Conservation (phyloP, 306 rosid genomes). For the Leucaena leucocephala region DNA sequence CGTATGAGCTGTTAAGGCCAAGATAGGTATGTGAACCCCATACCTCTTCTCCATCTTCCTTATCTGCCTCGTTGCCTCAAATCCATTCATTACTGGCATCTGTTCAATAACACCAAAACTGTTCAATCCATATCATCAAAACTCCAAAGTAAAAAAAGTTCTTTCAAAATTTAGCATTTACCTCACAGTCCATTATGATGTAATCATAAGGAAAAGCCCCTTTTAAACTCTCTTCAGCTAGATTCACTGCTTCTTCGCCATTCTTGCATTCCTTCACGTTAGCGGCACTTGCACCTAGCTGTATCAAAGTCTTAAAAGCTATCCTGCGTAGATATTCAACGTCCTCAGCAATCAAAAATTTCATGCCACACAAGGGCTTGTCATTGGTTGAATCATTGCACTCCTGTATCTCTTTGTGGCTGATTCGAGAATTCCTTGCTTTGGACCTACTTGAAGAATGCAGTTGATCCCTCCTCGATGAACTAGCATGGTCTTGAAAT, state of each 20-base stretch:
- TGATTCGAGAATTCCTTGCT: slow-evolving; percentile 15
- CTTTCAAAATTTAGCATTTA: slow-evolving; percentile 23
- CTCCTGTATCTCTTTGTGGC: slow-evolving; percentile 42
- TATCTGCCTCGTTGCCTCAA: slow-evolving; percentile 62
- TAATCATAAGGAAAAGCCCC: slow-evolving; percentile 51
- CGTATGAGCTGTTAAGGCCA: slow-evolving; percentile 70
- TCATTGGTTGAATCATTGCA: slow-evolving; percentile 1
- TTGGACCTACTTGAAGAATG: neutral
- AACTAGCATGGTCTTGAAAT: slow-evolving; percentile 4
- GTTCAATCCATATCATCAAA: neutral
- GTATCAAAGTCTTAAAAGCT: slow-evolving; percentile 31
- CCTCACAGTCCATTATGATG: slow-evolving; percentile 86
- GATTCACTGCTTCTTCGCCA: slow-evolving; percentile 59
- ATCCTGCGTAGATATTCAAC: slow-evolving; percentile 31
- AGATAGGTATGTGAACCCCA: slow-evolving; percentile 62
- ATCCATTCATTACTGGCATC: slow-evolving; percentile 76
- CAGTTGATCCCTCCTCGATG: slow-evolving; percentile 24
- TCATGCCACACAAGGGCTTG: slow-evolving; percentile 58
- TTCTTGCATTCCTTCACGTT: slow-evolving; percentile 51
- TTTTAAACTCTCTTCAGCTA: slow-evolving; percentile 44
- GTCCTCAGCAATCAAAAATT: slow-evolving; percentile 71
- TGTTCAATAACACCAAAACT: slow-evolving; percentile 26
- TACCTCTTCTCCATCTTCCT: slow-evolving; percentile 52
- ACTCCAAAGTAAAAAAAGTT: neutral
- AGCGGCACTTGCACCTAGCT: slow-evolving; percentile 52